A percentile compares a stretch with the other conserved stretches of the same genome.
Evolutionary conservation across 1,284 basidiomycete species (phyloP).

Genomic region (Heterobasidion occidentale): DNA sequence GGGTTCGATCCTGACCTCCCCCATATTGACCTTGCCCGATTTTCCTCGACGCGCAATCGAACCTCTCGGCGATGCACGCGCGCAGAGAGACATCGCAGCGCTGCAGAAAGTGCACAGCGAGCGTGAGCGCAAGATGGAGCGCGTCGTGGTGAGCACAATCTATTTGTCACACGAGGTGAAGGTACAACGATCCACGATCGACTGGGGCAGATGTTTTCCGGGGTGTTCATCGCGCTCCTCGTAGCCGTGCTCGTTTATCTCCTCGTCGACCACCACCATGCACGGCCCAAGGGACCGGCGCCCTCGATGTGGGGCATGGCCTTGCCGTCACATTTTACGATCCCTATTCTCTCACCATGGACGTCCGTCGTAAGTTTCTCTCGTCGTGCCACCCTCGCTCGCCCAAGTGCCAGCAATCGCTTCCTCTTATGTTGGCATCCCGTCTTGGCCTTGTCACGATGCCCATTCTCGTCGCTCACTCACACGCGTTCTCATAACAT

Average conservation of each 20-base stretch:
- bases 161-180: not conserved
- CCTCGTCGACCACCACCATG: constrained; percentile 10
- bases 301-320: constrained; percentile 24
- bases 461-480: no score
- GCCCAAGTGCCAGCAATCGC: no score
- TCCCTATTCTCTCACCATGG: constrained; percentile 63
- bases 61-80: no score
- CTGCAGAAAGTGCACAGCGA: constrained; percentile 33
- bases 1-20: no score
- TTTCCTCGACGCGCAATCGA: no score
- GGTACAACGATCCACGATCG: constrained; percentile 1
- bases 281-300: constrained; percentile 16
- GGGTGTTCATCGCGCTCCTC: constrained; percentile 30
- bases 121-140: constrained; percentile 40
- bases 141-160: constrained; percentile 37
- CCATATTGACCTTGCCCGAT: no score
- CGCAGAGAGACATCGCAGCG: constrained; percentile 33
- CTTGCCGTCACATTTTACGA: constrained; percentile 44
- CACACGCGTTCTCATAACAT: not conserved
- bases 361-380: constrained; percentile 48
- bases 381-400: not conserved
- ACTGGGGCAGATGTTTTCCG: constrained; percentile 30
- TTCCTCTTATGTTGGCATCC: no score
- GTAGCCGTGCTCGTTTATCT: constrained; percentile 35
- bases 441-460: no score